Conservation (phyloP, 2,329 filamentous ascomycete genomes). For the Microdochium nivale region DNA sequence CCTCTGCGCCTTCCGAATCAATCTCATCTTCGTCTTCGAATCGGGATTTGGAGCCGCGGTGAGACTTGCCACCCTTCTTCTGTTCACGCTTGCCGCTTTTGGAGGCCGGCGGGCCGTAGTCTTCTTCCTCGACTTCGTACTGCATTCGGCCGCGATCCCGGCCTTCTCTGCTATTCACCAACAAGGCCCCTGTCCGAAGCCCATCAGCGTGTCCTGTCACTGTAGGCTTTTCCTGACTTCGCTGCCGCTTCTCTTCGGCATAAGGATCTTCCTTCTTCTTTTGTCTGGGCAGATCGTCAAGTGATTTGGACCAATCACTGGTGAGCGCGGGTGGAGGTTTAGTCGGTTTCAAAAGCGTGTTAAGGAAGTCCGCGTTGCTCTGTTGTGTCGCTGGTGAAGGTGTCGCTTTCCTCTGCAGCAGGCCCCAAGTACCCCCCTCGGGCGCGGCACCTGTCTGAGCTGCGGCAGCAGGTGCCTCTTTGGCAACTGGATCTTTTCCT, state of each 20-base stretch:
- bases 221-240: not conserved
- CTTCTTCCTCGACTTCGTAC: not conserved
- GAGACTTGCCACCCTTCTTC: constrained; percentile 1
- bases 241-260: not conserved
- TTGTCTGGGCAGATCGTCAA: not conserved
- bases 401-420: not conserved
- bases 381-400: not conserved
- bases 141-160: not conserved
- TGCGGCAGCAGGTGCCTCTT: not conserved
- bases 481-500: not conserved
- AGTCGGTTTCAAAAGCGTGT: not conserved
- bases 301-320: not conserved
- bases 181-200: not conserved
- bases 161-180: not conserved
- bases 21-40: constrained; percentile 14
- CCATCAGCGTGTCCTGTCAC: not conserved
- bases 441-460: not conserved
- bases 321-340: not conserved
- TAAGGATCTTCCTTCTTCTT: not conserved
- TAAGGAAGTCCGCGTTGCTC: not conserved
- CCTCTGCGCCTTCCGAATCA: constrained; percentile 16
- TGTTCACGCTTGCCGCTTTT: not conserved
- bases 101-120: not conserved
- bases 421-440: not conserved
- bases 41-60: not conserved